Evolutionary conservation across 345 rosid species (phyloP).

Genomic region (Hibiscus trionum): DNA sequence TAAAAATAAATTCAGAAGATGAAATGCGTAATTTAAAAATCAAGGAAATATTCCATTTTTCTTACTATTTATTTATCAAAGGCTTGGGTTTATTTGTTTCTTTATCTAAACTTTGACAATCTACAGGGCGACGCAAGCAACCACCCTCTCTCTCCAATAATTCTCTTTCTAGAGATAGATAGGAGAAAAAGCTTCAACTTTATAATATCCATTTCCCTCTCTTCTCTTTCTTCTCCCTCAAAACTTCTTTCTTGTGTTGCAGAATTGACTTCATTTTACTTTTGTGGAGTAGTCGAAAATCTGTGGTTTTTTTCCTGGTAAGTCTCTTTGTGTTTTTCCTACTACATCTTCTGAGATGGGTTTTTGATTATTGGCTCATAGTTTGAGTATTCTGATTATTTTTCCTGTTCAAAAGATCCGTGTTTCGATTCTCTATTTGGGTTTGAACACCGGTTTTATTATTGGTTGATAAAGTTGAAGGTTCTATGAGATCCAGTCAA

Average conservation of each 20-base stretch:
- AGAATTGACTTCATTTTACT: background rate
- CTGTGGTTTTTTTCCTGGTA: background rate
- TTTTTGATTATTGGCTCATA: background rate
- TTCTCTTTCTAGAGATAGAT: background rate
- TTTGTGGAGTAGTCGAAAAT: background rate
- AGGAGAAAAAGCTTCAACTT: background rate
- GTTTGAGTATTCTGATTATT: background rate
- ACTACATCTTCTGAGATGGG: background rate
- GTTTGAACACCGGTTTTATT: too few relatives aligned
- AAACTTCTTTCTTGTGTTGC: background rate
- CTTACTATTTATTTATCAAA: too few relatives aligned
- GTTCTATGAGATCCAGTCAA: conserved; percentile 15
- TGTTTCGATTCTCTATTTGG: background rate
- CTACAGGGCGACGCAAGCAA: background rate
- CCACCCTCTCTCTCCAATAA: background rate
- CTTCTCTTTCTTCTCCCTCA: background rate
- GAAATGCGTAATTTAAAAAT: too few relatives aligned
- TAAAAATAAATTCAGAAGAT: too few relatives aligned
- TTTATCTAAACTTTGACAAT: background rate
- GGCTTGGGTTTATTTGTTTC: too few relatives aligned
- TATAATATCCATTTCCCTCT: background rate
- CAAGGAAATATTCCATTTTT: too few relatives aligned
- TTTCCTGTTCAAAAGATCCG: background rate
- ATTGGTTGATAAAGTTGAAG: background rate
- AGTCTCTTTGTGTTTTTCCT: background rate